These are phyloP conservation scores for Zygoascus tannicola DNA, from an alignment of 805 yeast species.

Conservation along the genomic window DNA sequence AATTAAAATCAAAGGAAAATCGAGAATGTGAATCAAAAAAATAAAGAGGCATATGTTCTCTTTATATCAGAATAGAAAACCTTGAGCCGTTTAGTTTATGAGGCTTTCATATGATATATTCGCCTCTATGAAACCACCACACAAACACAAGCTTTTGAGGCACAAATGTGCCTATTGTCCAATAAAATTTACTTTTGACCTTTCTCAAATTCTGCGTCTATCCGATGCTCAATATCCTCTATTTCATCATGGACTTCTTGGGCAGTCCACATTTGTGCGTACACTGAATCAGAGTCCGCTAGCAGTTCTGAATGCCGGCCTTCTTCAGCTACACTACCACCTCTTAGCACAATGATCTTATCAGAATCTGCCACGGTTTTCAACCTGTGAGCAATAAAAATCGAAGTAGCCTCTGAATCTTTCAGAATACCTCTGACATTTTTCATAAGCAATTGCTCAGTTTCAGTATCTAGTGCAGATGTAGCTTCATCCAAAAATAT, in stretches of 20 bases:
- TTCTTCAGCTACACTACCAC: slow-evolving; percentile 76
- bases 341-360: slow-evolving; percentile 75
- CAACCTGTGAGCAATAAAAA: slow-evolving; percentile 88
- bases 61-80: too few species aligned
- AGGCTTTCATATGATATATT: too few species aligned
- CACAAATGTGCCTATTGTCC: too few species aligned
- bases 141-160: too few species aligned
- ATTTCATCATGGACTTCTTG: slow-evolving; percentile 62
- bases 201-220: not conserved
- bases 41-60: too few species aligned
- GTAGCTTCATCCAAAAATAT: slow-evolving; percentile 96
- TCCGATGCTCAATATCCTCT: slow-evolving; percentile 1
- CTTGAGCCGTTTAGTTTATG: too few species aligned
- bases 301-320: slow-evolving; percentile 70
- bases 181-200: not conserved
- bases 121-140: not conserved
- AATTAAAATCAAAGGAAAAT: too few species aligned
- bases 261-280: slow-evolving; percentile 79
- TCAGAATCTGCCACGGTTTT: slow-evolving; percentile 91
- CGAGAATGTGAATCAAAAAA: too few species aligned
- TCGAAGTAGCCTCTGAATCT: slow-evolving; percentile 55
- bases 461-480: slow-evolving; percentile 91
- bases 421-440: slow-evolving; percentile 64
- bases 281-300: slow-evolving; percentile 47
- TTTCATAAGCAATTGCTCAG: slow-evolving; percentile 73